Base-by-base conservation (phyloP, 2,329 filamentous ascomycete species). In the Ampelomyces quisqualis region DNA sequence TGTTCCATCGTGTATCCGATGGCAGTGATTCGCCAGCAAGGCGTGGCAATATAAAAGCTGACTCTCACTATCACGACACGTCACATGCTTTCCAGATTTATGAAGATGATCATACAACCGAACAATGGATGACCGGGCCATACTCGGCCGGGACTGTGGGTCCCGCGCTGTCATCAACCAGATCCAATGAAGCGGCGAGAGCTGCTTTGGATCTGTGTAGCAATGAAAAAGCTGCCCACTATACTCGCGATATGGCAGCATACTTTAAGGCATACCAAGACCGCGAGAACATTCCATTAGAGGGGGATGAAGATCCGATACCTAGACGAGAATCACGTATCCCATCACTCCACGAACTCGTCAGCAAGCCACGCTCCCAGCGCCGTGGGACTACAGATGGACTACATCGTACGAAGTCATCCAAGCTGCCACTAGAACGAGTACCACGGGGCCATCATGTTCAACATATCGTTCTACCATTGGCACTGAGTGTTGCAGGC, bases 361-460 rank as follows among this genome's bases (percentile, higher is more conserved):
- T 28, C 1, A 20, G 6, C n/a, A 38, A 38, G 8, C 8, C 40
- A 4, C 39, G 5, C 11, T 27, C 20, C 13, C 29, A 27, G 14
- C 43, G 33, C 40, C 49, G 22, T 14, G 38, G 43, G 34, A 49
- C 36, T 3, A 45, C 43, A n/a, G 38, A 53, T 15, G 29, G 19
- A 2, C 18, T 41, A 4, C 39, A 52, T 9, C 62, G 65, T 3
- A 64, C 55, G 4, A 69, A 64, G 32, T 70, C 70, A 1, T 65
- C 63, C 1, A 57, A 44, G 7, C 53, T 73, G 1, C 66, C 69
- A 0, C 64, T 74, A 5, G 69, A 74, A 42, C 61, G 60, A 6
- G 58, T 59, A 4, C 69, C 70, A 2, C 35, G 42, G 4, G 58
- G 56, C 7, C 49, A 43, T 21, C 48, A 48, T 2, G 55, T 52